A percentile compares a stretch with the other conserved stretches of the same genome.
These are phyloP conservation scores for Apophysomyces ossiformis DNA, from an alignment of 371 early-diverging fungal genomes.

Conservation along the genomic window DNA sequence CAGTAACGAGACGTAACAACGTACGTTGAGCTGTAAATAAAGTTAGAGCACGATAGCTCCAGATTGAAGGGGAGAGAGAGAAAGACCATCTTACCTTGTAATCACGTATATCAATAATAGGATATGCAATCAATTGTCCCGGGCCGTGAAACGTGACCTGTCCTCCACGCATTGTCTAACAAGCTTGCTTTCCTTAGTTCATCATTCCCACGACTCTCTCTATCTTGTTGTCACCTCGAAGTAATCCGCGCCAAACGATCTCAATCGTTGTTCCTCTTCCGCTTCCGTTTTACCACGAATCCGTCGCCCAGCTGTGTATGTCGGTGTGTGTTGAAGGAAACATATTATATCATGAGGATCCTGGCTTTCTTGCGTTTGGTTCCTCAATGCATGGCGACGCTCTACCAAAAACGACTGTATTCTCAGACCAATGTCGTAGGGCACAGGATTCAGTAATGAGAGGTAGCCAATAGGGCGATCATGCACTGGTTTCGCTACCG, in stretches of 20 bases:
- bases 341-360: constrained; percentile 66
- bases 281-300: constrained; percentile 62
- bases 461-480: constrained; percentile 26
- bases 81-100: constrained; percentile 45
- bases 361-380: constrained; percentile 15
- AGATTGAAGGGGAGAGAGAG: neutral
- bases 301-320: constrained; percentile 92
- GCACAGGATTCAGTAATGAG: constrained; percentile 26
- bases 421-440: constrained; percentile 59
- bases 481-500: neutral
- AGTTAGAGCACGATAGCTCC: neutral
- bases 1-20: constrained; percentile 80
- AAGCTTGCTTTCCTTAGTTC: neutral
- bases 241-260: constrained; percentile 77
- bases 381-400: constrained; percentile 1
- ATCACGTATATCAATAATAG: constrained; percentile 82
- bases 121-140: constrained; percentile 96
- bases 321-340: constrained; percentile 88
- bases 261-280: constrained; percentile 63
- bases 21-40: constrained; percentile 60
- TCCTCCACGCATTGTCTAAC: constrained; percentile 82
- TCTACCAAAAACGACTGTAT: constrained; percentile 43
- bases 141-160: constrained; percentile 98
- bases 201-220: neutral
- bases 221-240: constrained; percentile 55